phyloP scores from a whole-genome alignment of 352 stramenopile species.

The Globisporangium carolinianum region DNA sequence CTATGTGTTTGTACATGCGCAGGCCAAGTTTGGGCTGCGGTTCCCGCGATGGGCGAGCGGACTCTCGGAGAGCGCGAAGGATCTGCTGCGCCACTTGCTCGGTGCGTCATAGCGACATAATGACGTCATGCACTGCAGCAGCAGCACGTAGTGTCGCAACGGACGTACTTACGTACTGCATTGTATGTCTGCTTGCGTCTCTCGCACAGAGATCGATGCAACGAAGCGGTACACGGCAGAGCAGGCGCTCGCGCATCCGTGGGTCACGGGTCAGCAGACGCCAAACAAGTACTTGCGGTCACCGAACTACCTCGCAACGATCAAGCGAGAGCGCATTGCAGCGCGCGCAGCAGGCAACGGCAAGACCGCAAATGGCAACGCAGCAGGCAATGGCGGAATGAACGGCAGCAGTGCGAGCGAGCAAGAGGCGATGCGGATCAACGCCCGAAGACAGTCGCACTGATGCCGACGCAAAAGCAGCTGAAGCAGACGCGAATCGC shows the following conservation, averaged over 20 bases:
- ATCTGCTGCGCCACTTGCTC: slow-evolving; percentile 75
- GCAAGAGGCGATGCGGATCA: slow-evolving; percentile 23
- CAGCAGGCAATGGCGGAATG: slow-evolving; percentile 19
- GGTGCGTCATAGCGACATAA: slow-evolving; percentile 18
- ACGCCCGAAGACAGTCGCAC: slow-evolving; percentile 56
- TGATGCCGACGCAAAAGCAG: slow-evolving; percentile 6
- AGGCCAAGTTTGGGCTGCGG: slow-evolving; percentile 91
- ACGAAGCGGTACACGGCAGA: slow-evolving; percentile 76
- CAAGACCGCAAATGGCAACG: slow-evolving; percentile 16
- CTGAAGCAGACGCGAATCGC: too few species aligned
- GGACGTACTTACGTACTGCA: slow-evolving; percentile 1
- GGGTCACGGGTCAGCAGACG: slow-evolving; percentile 79
- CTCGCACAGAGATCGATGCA: slow-evolving; percentile 58
- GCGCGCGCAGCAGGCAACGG: slow-evolving; percentile 1
- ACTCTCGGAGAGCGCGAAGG: slow-evolving; percentile 81
- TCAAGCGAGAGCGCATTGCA: slow-evolving; percentile 59
- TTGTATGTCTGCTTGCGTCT: background rate
- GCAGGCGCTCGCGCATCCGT: slow-evolving; percentile 75
- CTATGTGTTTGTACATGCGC: background rate
- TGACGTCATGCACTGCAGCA: too few species aligned
- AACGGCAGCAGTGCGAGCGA: slow-evolving; percentile 14
- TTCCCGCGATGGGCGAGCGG: slow-evolving; percentile 92
- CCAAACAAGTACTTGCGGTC: slow-evolving; percentile 86
- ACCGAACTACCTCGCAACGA: slow-evolving; percentile 78
- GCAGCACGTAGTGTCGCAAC: too few species aligned